phyloP scores from a whole-genome alignment of 148 eudicot genomes.

The Rhododendron simsii region DNA sequence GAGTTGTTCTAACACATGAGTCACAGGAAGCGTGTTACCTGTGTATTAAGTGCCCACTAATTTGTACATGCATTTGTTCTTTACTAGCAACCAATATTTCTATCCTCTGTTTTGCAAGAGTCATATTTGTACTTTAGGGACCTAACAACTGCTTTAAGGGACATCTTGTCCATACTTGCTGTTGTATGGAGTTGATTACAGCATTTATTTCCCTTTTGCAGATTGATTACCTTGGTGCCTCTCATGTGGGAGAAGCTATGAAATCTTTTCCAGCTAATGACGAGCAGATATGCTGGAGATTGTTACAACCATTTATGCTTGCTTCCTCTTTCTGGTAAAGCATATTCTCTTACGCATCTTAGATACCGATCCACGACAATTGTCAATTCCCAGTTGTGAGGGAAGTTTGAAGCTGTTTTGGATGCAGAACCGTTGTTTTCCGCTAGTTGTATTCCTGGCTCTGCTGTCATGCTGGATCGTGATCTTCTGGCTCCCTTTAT shows the following conservation, averaged over 20 bases:
- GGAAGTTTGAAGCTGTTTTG: background rate
- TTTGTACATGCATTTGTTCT: background rate
- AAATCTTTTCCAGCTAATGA: background rate
- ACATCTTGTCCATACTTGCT: background rate
- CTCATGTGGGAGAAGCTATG: background rate
- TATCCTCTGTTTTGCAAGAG: background rate
- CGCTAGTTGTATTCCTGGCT: background rate
- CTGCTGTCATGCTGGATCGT: background rate
- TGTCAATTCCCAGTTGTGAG: background rate
- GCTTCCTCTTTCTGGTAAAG: slow-evolving; percentile 2
- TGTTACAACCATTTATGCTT: background rate
- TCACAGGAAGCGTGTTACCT: background rate
- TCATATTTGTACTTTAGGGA: background rate
- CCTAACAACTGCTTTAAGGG: background rate
- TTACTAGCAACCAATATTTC: background rate
- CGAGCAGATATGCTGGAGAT: background rate
- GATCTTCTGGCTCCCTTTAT: background rate
- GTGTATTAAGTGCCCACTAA: background rate
- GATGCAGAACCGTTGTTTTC: background rate
- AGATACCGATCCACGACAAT: background rate
- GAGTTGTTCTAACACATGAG: background rate
- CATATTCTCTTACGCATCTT: background rate
- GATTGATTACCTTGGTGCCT: background rate
- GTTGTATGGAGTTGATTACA: background rate
- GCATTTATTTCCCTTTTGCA: background rate